Evolutionary conservation across 495 filamentous ascomycete species (phyloP), one percentile per base, ranked within the genome.

Genomic region (Delitschia confertaspora): DNA sequence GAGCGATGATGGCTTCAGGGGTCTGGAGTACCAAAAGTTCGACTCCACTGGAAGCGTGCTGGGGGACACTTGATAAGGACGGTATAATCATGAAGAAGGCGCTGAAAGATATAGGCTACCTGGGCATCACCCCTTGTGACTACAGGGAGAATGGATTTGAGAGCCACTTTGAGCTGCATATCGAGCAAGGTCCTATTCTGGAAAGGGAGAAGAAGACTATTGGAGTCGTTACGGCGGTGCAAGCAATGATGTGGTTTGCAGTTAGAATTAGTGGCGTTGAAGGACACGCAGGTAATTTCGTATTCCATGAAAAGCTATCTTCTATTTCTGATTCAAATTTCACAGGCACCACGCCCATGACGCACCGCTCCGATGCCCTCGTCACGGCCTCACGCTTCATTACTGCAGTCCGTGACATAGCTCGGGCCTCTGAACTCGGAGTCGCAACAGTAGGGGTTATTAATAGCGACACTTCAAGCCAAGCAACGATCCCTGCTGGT

Each of bases 1-100:
- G 42, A 7, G 51, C 56, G 3, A 58, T 58, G 56, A 49, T 51
- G 39, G 41, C 55, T 4, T 58, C 56, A 19, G 56, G 56, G 9
- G 56, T 58, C 1, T 58, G 56, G 56, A 42, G 33, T 13, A 44
- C 33, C 1, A 49, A 54, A 21, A 33, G 34, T 33, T 41, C 44
- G 10, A 38, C 42, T 1, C 35, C 34, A 14, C 19, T 57, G 10
- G 38, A 50, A 19, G 40, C 33, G 1, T 48, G 44, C 27, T 50
- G 35, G 38, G 45, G 17, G 11, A 33, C 26, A 18, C 37, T 36
- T 14, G 54, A 53, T 41, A 39, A 49, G n/a, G 45, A 57, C 9
- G 49, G 40, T 8, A 32, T 38, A 6, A 32, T 13, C 21, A 49
- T 57, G 43, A 38, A 50, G 29, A 21, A 38, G 2, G 54, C 38